Percentiles rank a stretch among this genome's conserved stretches.
phyloP scores from a whole-genome alignment of 805 yeast genomes.

The Wickerhamomyces tratensis region DNA sequence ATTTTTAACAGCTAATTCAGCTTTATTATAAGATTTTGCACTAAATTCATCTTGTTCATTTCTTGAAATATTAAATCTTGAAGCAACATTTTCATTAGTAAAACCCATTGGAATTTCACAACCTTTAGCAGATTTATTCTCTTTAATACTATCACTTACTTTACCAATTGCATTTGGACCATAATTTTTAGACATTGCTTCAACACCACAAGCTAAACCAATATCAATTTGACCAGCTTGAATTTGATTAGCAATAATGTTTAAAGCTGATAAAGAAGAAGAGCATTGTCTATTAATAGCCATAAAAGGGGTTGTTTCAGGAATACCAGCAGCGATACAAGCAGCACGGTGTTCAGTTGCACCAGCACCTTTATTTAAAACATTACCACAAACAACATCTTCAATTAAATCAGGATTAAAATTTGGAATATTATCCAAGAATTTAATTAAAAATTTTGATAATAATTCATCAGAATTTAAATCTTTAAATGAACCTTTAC shows the following conservation, averaged over 20 bases:
- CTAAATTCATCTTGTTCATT: constrained; percentile 81
- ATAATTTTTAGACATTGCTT: constrained; percentile 85
- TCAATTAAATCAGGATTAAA: constrained; percentile 54
- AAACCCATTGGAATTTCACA: constrained; percentile 95
- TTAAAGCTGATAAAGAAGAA: constrained; percentile 84
- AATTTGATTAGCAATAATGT: constrained; percentile 85
- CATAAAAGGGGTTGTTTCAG: constrained; percentile 65
- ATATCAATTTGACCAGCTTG: constrained; percentile 79
- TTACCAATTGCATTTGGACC: constrained; percentile 70
- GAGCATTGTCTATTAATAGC: constrained; percentile 94
- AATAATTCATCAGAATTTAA: constrained; percentile 74
- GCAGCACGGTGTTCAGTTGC: constrained; percentile 95
- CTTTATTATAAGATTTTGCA: constrained; percentile 78
- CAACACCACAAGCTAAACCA: constrained; percentile 90
- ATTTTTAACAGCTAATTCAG: constrained; percentile 56
- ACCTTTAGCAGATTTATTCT: constrained; percentile 42
- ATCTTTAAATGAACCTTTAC: constrained; percentile 80
- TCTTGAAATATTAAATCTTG: constrained; percentile 54
- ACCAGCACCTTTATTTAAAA: constrained; percentile 87
- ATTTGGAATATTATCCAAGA: constrained; percentile 42
- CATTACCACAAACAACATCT: constrained; percentile 88
- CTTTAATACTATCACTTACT: constrained; percentile 39
- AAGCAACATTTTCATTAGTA: constrained; percentile 87
- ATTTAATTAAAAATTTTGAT: constrained; percentile 49
- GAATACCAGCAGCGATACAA: constrained; percentile 82